Percentiles rank a stretch among this genome's conserved stretches.
Conservation (phyloP, 2,329 filamentous ascomycete species). For the Bipolaris victoriae region DNA sequence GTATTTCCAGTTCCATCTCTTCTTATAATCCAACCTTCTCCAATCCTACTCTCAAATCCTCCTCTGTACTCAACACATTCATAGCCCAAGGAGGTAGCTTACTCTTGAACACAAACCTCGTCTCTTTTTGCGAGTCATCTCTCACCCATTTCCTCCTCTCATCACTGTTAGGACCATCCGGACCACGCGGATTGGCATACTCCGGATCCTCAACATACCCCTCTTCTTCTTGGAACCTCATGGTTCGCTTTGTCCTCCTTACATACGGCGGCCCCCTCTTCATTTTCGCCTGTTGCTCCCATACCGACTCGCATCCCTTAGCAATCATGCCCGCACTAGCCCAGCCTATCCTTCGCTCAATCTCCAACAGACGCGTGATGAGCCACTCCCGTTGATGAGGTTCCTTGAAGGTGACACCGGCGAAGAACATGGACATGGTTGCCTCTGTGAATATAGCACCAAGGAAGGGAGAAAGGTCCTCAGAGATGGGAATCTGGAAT, state of each 20-base stretch:
- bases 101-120: constrained; percentile 62
- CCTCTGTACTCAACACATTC: constrained; percentile 78
- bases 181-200: not conserved
- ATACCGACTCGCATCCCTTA: constrained; percentile 80
- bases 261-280: constrained; percentile 77
- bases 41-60: constrained; percentile 62
- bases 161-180: not conserved
- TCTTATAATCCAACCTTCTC: constrained; percentile 33
- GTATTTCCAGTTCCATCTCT: not conserved
- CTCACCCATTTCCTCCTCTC: not conserved
- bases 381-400: constrained; percentile 77
- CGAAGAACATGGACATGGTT: constrained; percentile 83
- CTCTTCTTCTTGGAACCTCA: constrained; percentile 24
- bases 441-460: constrained; percentile 84
- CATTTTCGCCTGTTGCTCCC: constrained; percentile 75
- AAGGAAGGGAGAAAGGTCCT: constrained; percentile 72
- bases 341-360: constrained; percentile 84
- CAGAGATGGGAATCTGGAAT: constrained; percentile 52
- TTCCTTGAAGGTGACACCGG: constrained; percentile 79
- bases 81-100: constrained; percentile 76
- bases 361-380: constrained; percentile 73
- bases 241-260: constrained; percentile 24
- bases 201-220: constrained; percentile 16
- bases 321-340: constrained; percentile 82
- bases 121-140: constrained; percentile 24